Conservation (phyloP, 805 yeast species). For the Candida michaelii region DNA sequence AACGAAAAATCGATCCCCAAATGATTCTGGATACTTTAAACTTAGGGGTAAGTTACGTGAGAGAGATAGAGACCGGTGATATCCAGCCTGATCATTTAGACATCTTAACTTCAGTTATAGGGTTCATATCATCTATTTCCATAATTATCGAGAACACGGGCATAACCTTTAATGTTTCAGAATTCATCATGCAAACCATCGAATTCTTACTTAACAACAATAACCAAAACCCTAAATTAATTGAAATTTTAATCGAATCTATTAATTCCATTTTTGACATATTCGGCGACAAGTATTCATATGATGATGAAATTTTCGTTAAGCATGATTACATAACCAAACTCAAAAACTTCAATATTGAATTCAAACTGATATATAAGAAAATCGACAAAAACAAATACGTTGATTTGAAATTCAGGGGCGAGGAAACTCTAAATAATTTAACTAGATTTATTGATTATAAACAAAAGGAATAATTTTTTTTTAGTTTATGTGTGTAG, state of each 20-base stretch:
- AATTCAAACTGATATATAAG: slow-evolving; percentile 22
- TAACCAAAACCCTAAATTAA: slow-evolving; percentile 25
- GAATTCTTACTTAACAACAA: slow-evolving; percentile 11
- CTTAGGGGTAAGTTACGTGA: slow-evolving; percentile 17
- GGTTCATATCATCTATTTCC: slow-evolving; percentile 54
- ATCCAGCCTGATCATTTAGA: slow-evolving; percentile 26
- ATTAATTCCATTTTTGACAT: slow-evolving; percentile 71
- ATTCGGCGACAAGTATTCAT: slow-evolving; percentile 71
- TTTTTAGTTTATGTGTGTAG: not conserved
- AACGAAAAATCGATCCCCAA: slow-evolving; percentile 22
- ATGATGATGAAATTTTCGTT: slow-evolving; percentile 70
- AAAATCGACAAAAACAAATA: slow-evolving; percentile 46
- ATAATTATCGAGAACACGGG: slow-evolving; percentile 44
- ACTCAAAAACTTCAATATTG: slow-evolving; percentile 24
- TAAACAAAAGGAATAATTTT: slow-evolving; percentile 41
- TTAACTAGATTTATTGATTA: slow-evolving; percentile 76
- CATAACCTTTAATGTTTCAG: slow-evolving; percentile 45
- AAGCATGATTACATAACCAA: slow-evolving; percentile 43
- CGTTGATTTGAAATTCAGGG: slow-evolving; percentile 55
- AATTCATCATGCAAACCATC: slow-evolving; percentile 38
- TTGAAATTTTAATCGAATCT: slow-evolving; percentile 55
- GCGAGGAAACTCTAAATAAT: slow-evolving; percentile 66
- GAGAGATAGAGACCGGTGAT: slow-evolving; percentile 5
- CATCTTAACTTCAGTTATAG: slow-evolving; percentile 44
- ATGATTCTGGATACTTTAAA: slow-evolving; percentile 27